Percentiles rank a stretch among this genome's conserved stretches.
Conservation (phyloP, 352 stramenopile genomes). For the Globisporangium spinosum region DNA sequence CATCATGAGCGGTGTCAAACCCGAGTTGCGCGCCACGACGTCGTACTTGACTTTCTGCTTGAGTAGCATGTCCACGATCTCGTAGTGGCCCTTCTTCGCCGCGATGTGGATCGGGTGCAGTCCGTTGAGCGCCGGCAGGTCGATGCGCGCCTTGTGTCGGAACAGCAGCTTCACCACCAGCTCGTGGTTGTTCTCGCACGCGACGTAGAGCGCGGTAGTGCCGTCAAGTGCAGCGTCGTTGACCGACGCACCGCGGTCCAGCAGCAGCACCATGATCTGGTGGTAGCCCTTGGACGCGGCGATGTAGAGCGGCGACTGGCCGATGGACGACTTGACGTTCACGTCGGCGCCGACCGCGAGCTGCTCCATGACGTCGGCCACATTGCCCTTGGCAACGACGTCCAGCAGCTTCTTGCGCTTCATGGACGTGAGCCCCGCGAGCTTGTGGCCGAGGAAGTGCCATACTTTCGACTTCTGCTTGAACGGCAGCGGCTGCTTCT, state of each 20-base stretch:
- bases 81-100: slow-evolving; percentile 44
- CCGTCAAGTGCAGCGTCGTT: slow-evolving; percentile 56
- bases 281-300: slow-evolving; percentile 50
- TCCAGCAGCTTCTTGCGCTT: slow-evolving; percentile 71
- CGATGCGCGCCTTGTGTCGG: slow-evolving; percentile 46
- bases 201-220: slow-evolving; percentile 47
- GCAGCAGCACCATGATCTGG: slow-evolving; percentile 62
- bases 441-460: slow-evolving; percentile 72
- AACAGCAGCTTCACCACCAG: slow-evolving; percentile 53
- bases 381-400: slow-evolving; percentile 45
- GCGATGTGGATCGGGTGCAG: slow-evolving; percentile 60
- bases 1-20: slow-evolving; percentile 72
- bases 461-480: slow-evolving; percentile 48
- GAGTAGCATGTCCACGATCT: slow-evolving; percentile 46
- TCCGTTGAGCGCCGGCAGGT: slow-evolving; percentile 41
- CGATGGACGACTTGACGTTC: slow-evolving; percentile 40
- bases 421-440: slow-evolving; percentile 63
- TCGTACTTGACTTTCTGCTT: slow-evolving; percentile 46
- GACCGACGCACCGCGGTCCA: slow-evolving; percentile 57
- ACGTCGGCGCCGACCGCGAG: slow-evolving; percentile 58
- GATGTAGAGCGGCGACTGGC: slow-evolving; percentile 59
- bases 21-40: slow-evolving; percentile 30
- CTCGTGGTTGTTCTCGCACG: slow-evolving; percentile 62
- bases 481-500: slow-evolving; percentile 33
- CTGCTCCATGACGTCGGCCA: slow-evolving; percentile 59